Conservation (phyloP, 2,329 filamentous ascomycete genomes). For the Samsoniella hepiali region DNA sequence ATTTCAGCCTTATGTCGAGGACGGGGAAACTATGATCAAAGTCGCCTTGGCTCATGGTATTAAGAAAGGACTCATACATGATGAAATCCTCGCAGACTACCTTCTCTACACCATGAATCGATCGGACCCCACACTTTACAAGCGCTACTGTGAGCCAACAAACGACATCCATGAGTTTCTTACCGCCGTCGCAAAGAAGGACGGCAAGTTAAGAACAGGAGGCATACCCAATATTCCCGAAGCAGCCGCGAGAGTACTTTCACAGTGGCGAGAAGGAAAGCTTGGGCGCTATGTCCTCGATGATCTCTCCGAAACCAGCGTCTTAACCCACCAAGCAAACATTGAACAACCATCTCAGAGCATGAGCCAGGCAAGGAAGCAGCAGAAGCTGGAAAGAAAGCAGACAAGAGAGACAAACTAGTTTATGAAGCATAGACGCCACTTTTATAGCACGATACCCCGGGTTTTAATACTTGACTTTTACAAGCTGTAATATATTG, state of each 20-base stretch:
- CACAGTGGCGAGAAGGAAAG: conserved; percentile 74
- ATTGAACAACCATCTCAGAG: conserved; percentile 52
- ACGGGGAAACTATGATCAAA: conserved; percentile 88
- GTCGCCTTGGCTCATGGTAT: conserved; percentile 88
- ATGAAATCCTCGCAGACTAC: conserved; percentile 82
- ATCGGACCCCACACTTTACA: conserved; percentile 60
- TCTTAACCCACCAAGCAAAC: conserved; percentile 48
- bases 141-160: conserved; percentile 64
- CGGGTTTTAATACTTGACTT: background rate
- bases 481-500: background rate
- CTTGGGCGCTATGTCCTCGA: conserved; percentile 79
- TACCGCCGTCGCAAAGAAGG: conserved; percentile 64
- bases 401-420: conserved; percentile 29
- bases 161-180: conserved; percentile 79
- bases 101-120: conserved; percentile 81
- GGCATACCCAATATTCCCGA: conserved; percentile 67
- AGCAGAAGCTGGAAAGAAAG: conserved; percentile 57
- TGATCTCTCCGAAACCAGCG: conserved; percentile 59
- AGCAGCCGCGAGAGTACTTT: conserved; percentile 75
- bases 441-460: conserved; percentile 15
- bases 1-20: conserved; percentile 85
- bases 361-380: conserved; percentile 66
- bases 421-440: background rate
- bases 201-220: conserved; percentile 72
- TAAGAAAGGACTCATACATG: conserved; percentile 79